Percentiles rank a stretch among this genome's conserved stretches.
Evolutionary conservation across 2,329 filamentous ascomycete genomes (phyloP).

Genomic region (Xylaria hypoxylon): DNA sequence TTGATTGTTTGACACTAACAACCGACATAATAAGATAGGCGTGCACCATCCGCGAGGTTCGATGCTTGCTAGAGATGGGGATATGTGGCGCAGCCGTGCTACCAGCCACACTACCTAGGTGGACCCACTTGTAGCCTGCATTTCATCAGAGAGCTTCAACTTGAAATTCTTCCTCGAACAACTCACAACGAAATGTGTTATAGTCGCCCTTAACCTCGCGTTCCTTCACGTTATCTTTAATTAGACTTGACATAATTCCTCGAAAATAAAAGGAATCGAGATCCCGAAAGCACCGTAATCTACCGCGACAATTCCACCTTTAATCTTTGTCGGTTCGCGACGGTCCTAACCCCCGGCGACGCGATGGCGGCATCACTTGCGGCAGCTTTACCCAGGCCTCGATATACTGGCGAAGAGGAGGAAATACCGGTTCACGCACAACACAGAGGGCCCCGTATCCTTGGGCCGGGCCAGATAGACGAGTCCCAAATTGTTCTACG

Average conservation of each 20-base stretch:
- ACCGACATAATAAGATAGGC: too few species aligned
- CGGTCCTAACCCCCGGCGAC: conserved; percentile 27
- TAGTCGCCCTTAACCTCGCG: conserved; percentile 10
- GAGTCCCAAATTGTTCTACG: conserved; percentile 85
- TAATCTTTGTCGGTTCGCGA: conserved; percentile 18
- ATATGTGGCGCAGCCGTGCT: conserved; percentile 28
- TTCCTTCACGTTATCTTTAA: not conserved
- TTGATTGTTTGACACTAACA: too few species aligned
- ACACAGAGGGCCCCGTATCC: conserved; percentile 83
- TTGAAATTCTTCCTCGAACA: conserved; percentile 34
- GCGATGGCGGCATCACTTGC: conserved; percentile 79
- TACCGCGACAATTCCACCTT: not conserved
- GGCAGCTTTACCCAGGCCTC: conserved; percentile 85
- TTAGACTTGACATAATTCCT: not conserved
- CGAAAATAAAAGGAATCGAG: not conserved
- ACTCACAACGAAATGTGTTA: conserved; percentile 18
- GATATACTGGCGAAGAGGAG: conserved; percentile 91
- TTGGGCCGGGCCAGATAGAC: conserved; percentile 83
- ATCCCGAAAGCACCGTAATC: not conserved
- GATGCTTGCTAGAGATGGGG: too few species aligned
- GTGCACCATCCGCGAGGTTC: too few species aligned
- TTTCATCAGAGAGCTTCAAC: conserved; percentile 39
- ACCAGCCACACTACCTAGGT: conserved; percentile 34
- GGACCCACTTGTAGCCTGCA: conserved; percentile 27
- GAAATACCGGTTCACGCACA: conserved; percentile 77